phyloP scores from a whole-genome alignment of 768 basidiomycete genomes.

The Lactifluus pinguis region DNA sequence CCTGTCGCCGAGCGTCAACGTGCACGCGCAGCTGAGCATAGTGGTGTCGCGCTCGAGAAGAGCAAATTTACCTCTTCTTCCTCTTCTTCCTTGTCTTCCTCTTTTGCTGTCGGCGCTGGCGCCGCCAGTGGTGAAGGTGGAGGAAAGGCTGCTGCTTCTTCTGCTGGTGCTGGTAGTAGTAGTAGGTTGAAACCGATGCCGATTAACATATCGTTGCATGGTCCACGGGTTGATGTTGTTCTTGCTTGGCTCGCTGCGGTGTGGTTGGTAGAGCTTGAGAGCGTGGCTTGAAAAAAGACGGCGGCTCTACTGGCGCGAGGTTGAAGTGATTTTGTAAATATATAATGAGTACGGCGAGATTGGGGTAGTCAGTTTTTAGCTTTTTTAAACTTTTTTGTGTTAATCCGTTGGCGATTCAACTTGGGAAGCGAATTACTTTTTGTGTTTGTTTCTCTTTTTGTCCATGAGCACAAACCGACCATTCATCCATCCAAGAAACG shows the following conservation, averaged over 20 bases:
- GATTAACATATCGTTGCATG: conserved; percentile 78
- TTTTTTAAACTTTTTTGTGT: too few species aligned
- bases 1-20: conserved; percentile 57
- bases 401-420: too few species aligned
- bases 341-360: too few species aligned
- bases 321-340: background rate
- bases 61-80: conserved; percentile 29
- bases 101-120: conserved; percentile 7
- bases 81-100: background rate
- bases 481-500: too few species aligned
- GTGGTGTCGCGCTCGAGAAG: conserved; percentile 43
- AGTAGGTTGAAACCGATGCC: conserved; percentile 45
- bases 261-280: conserved; percentile 65
- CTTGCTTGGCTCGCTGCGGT: conserved; percentile 82
- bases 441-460: too few species aligned
- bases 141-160: conserved; percentile 21
- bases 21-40: conserved; percentile 42
- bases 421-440: too few species aligned
- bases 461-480: too few species aligned
- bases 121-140: conserved; percentile 22
- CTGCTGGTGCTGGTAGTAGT: too few species aligned
- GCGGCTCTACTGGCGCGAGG: background rate
- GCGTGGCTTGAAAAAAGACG: conserved; percentile 15
- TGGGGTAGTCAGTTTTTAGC: too few species aligned
- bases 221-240: conserved; percentile 77